Evolutionary conservation across 352 stramenopile species (phyloP), one percentile per base, ranked within the genome.

Genomic region (Globisporangium barbulae): DNA sequence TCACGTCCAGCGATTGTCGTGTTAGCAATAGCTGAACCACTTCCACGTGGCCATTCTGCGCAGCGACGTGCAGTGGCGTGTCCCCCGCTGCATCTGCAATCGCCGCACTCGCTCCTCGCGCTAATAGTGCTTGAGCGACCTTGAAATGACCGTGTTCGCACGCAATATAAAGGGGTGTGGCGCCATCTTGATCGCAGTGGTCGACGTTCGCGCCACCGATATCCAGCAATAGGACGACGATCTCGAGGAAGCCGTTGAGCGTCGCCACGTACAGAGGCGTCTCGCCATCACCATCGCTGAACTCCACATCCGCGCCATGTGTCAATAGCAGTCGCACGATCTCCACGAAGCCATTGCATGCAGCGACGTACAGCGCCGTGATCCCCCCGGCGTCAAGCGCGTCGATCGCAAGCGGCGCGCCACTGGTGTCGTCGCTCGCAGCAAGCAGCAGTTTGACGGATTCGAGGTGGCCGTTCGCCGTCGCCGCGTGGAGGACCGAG

Each of bases 101-200:
- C 12, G 6, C 30, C 0, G 30, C 56, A 10, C 35, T 54, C 12
- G 56, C 56, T 8, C 56, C 56, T 53, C 56, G 56, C 7, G 31
- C 42, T 2, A 62, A 19, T 9, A 62, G 19, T n/a, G 13, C 56
- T 62, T 22, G 28, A 2, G n/a, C 42, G 17, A 62, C 30, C 28
- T 52, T 7, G 15, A 62, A n/a, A 2, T 47, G 30, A 4, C 42
- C 42, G 7, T 45, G 44, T 3, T 41, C 56, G 12, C 56, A 62
- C 10, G 56, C 56, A 22, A 62, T 30, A 19, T 19, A 54, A 17
- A 62, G 13, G 0, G 56, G 56, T 33, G 56, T 62, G 10, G 52
- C 9, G 63, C 61, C 56, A 70, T 79, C 53, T 41, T 87, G 2
- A 74, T 90, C 59, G 70, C 73, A 10, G 76, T 88, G 31, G 17